Percentiles rank a stretch among this genome's conserved stretches.
phyloP scores from a whole-genome alignment of 371 early-diverging fungal species.

The Mucor lusitanicus region DNA sequence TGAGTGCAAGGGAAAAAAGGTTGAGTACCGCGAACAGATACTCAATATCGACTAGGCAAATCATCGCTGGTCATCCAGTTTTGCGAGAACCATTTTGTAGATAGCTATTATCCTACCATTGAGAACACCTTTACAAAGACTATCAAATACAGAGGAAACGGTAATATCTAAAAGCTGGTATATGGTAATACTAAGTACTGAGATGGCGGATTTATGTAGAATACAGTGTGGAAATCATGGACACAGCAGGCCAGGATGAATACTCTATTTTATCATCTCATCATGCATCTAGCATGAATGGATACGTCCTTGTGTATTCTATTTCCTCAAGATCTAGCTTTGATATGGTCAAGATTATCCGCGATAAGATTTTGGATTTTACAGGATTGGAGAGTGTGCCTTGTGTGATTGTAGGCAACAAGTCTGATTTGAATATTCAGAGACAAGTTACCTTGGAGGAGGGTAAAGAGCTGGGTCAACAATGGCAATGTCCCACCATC shows the following conservation, averaged over 20 bases:
- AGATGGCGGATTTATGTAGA: constrained; percentile 36
- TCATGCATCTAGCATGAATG: constrained; percentile 91
- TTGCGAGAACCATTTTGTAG: constrained; percentile 90
- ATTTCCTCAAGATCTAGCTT: constrained; percentile 85
- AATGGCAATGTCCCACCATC: constrained; percentile 84
- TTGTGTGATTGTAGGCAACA: constrained; percentile 93
- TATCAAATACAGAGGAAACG: constrained; percentile 76
- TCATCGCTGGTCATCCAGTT: constrained; percentile 93
- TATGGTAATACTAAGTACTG: background rate
- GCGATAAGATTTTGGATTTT: constrained; percentile 94
- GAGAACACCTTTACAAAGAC: constrained; percentile 90
- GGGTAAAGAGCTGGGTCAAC: constrained; percentile 71
- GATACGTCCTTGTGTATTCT: constrained; percentile 92
- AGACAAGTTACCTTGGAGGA: constrained; percentile 83
- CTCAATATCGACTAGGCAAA: constrained; percentile 58
- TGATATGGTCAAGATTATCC: constrained; percentile 86
- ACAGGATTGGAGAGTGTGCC: constrained; percentile 89
- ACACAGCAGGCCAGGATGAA: constrained; percentile 98
- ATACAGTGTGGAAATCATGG: constrained; percentile 89
- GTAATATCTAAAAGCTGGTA: constrained; percentile 10
- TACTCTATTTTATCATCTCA: constrained; percentile 89
- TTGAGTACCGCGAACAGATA: background rate
- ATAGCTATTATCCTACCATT: constrained; percentile 82
- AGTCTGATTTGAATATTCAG: constrained; percentile 83
- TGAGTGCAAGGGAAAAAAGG: constrained; percentile 19